Conservation (phyloP, 805 yeast genomes). For the Hanseniaspora meyeri region DNA sequence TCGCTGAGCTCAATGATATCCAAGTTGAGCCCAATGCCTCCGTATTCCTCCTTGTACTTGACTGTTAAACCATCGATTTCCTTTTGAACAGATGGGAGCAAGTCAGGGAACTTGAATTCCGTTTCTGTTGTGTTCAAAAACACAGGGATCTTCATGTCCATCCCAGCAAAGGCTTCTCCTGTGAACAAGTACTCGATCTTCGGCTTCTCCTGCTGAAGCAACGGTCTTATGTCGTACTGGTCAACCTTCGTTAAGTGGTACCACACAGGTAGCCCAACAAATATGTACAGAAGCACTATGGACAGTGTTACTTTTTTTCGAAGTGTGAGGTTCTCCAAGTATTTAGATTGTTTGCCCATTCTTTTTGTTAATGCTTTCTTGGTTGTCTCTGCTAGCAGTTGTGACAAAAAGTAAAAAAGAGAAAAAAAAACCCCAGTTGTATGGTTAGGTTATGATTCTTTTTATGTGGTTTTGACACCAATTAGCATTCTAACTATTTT, state of each 20-base stretch:
- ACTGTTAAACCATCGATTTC: constrained; percentile 34
- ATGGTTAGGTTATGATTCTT: too few relatives aligned
- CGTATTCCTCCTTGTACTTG: constrained; percentile 21
- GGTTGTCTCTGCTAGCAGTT: neutral
- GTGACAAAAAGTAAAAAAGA: too few relatives aligned
- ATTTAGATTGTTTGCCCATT: neutral
- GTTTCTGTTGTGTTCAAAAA: constrained; percentile 28
- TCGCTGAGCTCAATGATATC: constrained; percentile 9
- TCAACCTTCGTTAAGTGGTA: constrained; percentile 32
- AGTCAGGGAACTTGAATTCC: constrained; percentile 52
- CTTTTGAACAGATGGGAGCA: constrained; percentile 42
- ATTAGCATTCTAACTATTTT: too few relatives aligned
- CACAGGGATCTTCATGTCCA: constrained; percentile 35
- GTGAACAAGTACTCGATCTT: constrained; percentile 29
- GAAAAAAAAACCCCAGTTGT: neutral
- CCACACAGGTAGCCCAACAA: constrained; percentile 34
- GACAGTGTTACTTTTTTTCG: constrained; percentile 21
- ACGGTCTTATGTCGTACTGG: constrained; percentile 12
- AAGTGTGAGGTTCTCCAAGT: constrained; percentile 14
- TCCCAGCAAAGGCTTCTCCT: constrained; percentile 24
- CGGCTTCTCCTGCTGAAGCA: constrained; percentile 27
- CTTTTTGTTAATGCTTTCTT: neutral
- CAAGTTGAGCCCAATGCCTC: constrained; percentile 29
- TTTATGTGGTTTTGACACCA: too few relatives aligned
- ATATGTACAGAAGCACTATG: constrained; percentile 21